Evolutionary conservation across 2,329 filamentous ascomycete species (phyloP), one percentile per base, ranked within the genome.

Genomic region (Cladophialophora bantiana): DNA sequence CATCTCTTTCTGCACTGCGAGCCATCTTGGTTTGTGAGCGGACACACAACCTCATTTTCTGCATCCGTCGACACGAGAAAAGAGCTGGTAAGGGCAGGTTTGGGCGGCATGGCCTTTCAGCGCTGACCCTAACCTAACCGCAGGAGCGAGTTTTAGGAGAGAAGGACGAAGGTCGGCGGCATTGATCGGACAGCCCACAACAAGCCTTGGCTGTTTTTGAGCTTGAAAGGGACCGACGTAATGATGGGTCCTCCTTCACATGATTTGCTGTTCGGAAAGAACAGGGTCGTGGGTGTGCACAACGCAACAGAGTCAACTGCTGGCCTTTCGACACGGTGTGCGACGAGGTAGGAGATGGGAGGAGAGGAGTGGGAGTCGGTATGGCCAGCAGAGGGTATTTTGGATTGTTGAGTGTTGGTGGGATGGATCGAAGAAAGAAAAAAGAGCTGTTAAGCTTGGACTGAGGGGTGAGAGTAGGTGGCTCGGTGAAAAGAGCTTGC

Each of bases 1-100:
- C 95, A 99, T 84, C 94, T 88, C 85, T 99, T 99, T 79, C 94
- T 90, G 84, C 95, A 99, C 83, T 90, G 93, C 73, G 94, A 97
- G 79, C 93, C 92, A 88, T 99, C 95, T 77, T 97, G 94, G 78
- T 97, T 97, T 77, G 89, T 89, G 80, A 99, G 84, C 73, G 95
- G 95, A 82, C 95, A 99, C 77, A 97, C 92, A 77, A 99, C 95
- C 82, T 98, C 94, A 80, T 96, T 96, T 80, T 92, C 94, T 79
- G 90, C 87, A 84, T 97, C 93, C 75, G 70, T 70, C 57, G 92
- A 92, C 75, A 96, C 91, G 73, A 93, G 94, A 80, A 97, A 97
- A 72, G 93, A 95, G 77, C 91, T 92, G 70, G 92, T 95, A 77
- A 96, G 85, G 73, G 92, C 90, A 75, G 91, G 88, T 86, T 92